These are phyloP conservation scores for Aspergillus sp. DNA, from an alignment of 2,329 filamentous ascomycete genomes.

Conservation along the genomic window DNA sequence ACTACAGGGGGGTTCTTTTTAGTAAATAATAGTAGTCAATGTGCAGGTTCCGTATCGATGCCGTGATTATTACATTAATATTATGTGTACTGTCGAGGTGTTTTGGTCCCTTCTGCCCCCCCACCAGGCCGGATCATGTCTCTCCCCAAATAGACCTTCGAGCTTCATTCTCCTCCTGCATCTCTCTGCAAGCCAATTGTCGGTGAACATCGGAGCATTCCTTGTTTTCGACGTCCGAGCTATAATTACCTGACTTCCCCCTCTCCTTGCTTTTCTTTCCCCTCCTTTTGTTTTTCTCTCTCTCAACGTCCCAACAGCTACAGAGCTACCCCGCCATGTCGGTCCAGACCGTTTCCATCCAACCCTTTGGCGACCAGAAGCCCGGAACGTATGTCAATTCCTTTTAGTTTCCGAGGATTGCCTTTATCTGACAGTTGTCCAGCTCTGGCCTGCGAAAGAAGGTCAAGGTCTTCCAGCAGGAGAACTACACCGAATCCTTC, in stretches of 20 bases:
- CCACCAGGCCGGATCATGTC: background rate
- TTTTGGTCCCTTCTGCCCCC: conserved; percentile 1
- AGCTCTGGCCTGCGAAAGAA: conserved; percentile 99
- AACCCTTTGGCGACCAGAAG: conserved; percentile 94
- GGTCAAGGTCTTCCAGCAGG: conserved; percentile 94
- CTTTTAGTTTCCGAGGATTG: conserved; percentile 7
- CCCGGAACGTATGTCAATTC: conserved; percentile 82
- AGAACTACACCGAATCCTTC: conserved; percentile 95
- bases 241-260: conserved; percentile 11
- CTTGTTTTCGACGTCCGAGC: conserved; percentile 9
- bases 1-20: conserved; percentile 75
- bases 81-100: background rate
- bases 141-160: background rate
- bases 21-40: conserved; percentile 12
- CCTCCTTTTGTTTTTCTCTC: conserved; percentile 6
- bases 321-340: conserved; percentile 56
- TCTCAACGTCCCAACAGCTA: conserved; percentile 2
- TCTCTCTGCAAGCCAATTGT: conserved; percentile 18
- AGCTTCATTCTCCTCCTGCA: conserved; percentile 4
- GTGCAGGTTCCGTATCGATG: background rate
- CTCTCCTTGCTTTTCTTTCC: conserved; percentile 9
- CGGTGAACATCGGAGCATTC: conserved; percentile 22
- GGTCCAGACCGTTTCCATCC: conserved; percentile 76
- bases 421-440: conserved; percentile 17
- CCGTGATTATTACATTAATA: background rate